A percentile compares a stretch with the other conserved stretches of the same genome.
Conservation (phyloP, 805 yeast species). For the Ogataea pilisensis region DNA sequence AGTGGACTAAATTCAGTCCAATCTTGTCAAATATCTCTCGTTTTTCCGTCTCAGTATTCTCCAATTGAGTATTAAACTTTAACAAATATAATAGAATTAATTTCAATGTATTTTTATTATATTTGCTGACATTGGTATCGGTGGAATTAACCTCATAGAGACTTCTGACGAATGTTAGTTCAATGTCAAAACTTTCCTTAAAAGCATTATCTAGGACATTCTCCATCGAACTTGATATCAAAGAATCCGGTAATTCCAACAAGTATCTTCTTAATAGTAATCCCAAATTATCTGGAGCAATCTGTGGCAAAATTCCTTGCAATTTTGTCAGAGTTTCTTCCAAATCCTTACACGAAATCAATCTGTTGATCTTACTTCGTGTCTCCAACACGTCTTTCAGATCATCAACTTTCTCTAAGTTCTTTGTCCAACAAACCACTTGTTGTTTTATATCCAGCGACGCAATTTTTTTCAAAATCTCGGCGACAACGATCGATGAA, state of each 20-base stretch:
- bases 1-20: constrained; percentile 11
- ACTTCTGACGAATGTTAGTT: constrained; percentile 9
- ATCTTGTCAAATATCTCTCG: constrained; percentile 7
- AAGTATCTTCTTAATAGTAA: constrained; percentile 16
- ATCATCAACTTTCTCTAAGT: constrained; percentile 6
- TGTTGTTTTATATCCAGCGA: constrained; percentile 8
- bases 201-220: constrained; percentile 14
- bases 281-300: constrained; percentile 10
- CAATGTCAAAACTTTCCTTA: constrained; percentile 12
- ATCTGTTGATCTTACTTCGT: constrained; percentile 11
- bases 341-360: background rate
- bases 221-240: constrained; percentile 10
- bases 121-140: constrained; percentile 8
- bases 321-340: constrained; percentile 3
- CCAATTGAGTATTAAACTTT: constrained; percentile 5
- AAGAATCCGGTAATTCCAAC: constrained; percentile 17
- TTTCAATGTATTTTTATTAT: constrained; percentile 11
- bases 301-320: constrained; percentile 1
- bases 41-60: constrained; percentile 1
- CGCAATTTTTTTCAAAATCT: constrained; percentile 8
- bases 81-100: constrained; percentile 10
- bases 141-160: constrained; percentile 8
- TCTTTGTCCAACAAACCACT: constrained; percentile 10
- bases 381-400: constrained; percentile 10
- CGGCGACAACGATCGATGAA: constrained; percentile 11